Evolutionary conservation across 2,329 filamentous ascomycete genomes (phyloP).

Genomic region (Aspergillus fischeri): DNA sequence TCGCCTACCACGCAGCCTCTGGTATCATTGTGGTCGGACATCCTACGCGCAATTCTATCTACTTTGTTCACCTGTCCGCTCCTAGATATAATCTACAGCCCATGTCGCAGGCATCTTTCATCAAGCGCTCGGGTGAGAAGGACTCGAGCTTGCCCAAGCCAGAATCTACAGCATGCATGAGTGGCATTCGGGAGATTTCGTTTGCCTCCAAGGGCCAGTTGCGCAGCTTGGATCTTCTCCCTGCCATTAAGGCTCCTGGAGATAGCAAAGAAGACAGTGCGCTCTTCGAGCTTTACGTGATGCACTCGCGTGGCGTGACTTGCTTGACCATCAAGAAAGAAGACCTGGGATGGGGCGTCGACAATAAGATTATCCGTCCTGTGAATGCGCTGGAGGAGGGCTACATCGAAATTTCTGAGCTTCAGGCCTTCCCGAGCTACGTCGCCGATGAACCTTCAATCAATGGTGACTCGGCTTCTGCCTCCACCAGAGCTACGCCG

Average conservation of each 20-base stretch:
- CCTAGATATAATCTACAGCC: conserved; percentile 80
- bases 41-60: conserved; percentile 93
- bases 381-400: conserved; percentile 73
- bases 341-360: conserved; percentile 85
- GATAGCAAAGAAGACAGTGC: conserved; percentile 63
- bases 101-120: conserved; percentile 83
- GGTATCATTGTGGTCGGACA: conserved; percentile 95
- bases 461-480: conserved; percentile 40
- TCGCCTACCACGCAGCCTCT: conserved; percentile 86
- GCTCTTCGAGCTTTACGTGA: conserved; percentile 91
- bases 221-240: conserved; percentile 84
- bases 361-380: conserved; percentile 79
- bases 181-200: conserved; percentile 91
- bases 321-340: conserved; percentile 80
- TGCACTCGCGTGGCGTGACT: conserved; percentile 97
- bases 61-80: conserved; percentile 92
- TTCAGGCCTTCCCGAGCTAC: conserved; percentile 50
- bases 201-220: conserved; percentile 82
- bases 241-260: conserved; percentile 51
- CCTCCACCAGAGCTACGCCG: conserved; percentile 33
- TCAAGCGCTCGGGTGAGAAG: conserved; percentile 70
- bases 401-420: conserved; percentile 68
- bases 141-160: conserved; percentile 73
- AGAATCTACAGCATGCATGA: conserved; percentile 95
- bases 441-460: conserved; percentile 40